Conservation (phyloP, 441 rosid genomes). For the Dalechampia spathulata region DNA sequence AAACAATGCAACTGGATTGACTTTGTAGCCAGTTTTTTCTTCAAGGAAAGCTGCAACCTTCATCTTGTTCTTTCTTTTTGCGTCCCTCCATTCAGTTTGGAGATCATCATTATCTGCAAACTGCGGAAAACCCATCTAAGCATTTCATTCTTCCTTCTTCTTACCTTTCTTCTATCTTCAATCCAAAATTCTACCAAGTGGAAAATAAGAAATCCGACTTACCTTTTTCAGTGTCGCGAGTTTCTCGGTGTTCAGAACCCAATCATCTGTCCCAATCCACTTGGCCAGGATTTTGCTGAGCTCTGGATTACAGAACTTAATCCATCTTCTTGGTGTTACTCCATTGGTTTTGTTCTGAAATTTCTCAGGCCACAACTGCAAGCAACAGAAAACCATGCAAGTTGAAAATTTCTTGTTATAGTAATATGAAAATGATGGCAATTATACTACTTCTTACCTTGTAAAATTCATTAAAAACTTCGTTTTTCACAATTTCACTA, state of each 20-base stretch:
- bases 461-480: constrained; percentile 43
- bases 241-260: constrained; percentile 36
- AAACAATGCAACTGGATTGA: constrained; percentile 41
- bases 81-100: constrained; percentile 29
- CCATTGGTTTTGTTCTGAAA: constrained; percentile 70
- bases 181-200: too few relatives aligned
- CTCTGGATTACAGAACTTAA: constrained; percentile 51
- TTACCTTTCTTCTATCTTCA: too few relatives aligned
- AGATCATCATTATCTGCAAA: constrained; percentile 31
- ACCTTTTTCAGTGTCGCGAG: constrained; percentile 24
- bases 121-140: constrained; percentile 29
- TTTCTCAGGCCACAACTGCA: constrained; percentile 57
- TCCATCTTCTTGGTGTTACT: constrained; percentile 70
- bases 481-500: constrained; percentile 41
- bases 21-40: constrained; percentile 32
- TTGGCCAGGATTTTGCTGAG: constrained; percentile 43
- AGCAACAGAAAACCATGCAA: constrained; percentile 1
- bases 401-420: too few relatives aligned
- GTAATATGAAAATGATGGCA: not conserved
- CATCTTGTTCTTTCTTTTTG: constrained; percentile 36
- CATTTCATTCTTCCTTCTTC: too few relatives aligned
- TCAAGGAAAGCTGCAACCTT: constrained; percentile 31
- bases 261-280: constrained; percentile 57
- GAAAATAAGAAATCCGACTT: too few relatives aligned
- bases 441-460: constrained; percentile 17